Conservation (phyloP, 148 eudicot genomes). For the Camellia lanceoleosa region DNA sequence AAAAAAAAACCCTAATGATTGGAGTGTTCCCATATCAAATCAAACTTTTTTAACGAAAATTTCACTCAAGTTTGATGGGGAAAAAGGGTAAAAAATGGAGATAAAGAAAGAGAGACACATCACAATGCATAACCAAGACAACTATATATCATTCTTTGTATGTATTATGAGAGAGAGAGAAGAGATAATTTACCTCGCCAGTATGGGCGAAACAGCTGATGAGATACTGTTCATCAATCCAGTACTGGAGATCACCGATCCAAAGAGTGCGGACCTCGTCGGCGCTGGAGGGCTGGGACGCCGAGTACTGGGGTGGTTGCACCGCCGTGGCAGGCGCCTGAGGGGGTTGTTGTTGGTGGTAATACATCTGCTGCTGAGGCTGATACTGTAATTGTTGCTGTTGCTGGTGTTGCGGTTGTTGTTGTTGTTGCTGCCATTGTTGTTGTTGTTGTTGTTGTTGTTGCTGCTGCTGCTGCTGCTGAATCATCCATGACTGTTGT, state of each 20-base stretch:
- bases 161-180: not conserved
- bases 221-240: constrained; percentile 88
- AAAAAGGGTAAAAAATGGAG: too few relatives aligned
- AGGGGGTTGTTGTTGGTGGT: constrained; percentile 26
- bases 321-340: constrained; percentile 6
- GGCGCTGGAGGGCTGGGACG: constrained; percentile 16
- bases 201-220: constrained; percentile 44
- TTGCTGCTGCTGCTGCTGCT: constrained; percentile 3
- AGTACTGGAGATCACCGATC: constrained; percentile 90
- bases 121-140: not conserved
- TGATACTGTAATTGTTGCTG: constrained; percentile 1
- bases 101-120: too few relatives aligned
- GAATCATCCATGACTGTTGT: constrained; percentile 34
- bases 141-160: too few relatives aligned
- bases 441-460: too few relatives aligned
- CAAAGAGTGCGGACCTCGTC: constrained; percentile 75
- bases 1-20: too few relatives aligned
- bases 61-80: too few relatives aligned
- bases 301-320: constrained; percentile 20
- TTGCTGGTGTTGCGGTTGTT: constrained; percentile 18
- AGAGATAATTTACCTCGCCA: constrained; percentile 59
- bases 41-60: too few relatives aligned
- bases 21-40: too few relatives aligned
- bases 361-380: constrained; percentile 24
- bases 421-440: too few relatives aligned